Evolutionary conservation across 2,329 filamentous ascomycete genomes (phyloP), one percentile per base, ranked within the genome.

Genomic region (Cryphonectria naterciae): DNA sequence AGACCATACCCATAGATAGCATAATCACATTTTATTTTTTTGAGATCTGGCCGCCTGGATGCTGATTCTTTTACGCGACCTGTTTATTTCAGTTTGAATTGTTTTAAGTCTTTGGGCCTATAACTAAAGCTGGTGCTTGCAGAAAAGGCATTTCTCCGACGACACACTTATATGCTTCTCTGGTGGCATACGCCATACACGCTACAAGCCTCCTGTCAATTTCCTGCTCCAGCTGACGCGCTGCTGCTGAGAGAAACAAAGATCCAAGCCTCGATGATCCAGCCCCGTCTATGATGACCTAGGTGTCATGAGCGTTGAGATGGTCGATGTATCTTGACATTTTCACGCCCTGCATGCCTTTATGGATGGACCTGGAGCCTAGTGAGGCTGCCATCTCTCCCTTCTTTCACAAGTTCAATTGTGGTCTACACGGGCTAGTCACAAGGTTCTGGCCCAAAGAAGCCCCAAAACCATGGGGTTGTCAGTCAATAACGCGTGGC

Each of bases 21-120:
- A 69, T 46, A 69, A 69, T 61, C 49, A 52, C 68, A 46, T 15
- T n/a, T 69, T 25, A 66, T 28, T 41, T 67, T 28, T 61, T 49
- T 60, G 11, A 32, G 17, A 2, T 1, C 39, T 46, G 32, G 19
- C 10, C 39, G 58, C 22, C 10, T 19, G 32, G 6, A 22, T 61
- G 32, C 5, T 61, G 58, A 25, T 11, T 19, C n/a, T 39, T 3
- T n/a, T 35, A 35, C 10, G 17, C 17, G 54, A 19, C 28, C 17
- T 15, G 19, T 11, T 25, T 15, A 32, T 56, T 28, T 17, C 3
- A 32, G 4, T 56, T 28, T 11, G 13, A 28, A 28, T 28, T 32
- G 4, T 56, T 28, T 11, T 5, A 28, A 28, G 17, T 32, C 15
- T 58, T 58, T 5, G 4, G 11, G 25, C 25, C 5, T 13, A 28